Percentiles rank a stretch among this genome's conserved stretches.
Conservation (phyloP, 371 early-diverging fungal genomes). For the Mycotypha africana region DNA sequence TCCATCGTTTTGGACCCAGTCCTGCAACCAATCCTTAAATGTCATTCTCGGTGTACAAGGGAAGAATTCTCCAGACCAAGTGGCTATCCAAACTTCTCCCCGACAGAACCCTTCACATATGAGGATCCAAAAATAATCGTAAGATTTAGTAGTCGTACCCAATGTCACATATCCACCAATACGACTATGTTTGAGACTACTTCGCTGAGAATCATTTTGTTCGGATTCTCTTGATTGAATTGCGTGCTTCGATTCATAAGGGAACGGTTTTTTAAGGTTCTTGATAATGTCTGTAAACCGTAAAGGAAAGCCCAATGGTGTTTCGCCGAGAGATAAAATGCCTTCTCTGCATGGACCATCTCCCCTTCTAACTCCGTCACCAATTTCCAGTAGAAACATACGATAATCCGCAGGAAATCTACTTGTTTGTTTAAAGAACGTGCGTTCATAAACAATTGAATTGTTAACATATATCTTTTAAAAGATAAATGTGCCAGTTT, state of each 20-base stretch:
- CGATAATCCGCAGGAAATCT: slow-evolving; percentile 8
- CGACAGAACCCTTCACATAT: slow-evolving; percentile 10
- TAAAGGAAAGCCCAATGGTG: slow-evolving; percentile 2
- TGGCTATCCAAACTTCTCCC: slow-evolving; percentile 11
- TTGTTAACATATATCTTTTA: no score
- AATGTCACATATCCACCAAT: slow-evolving; percentile 8
- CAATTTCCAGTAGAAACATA: slow-evolving; percentile 2
- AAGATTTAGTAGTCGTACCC: slow-evolving; percentile 4
- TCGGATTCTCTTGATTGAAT: background rate
- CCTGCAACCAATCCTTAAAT: slow-evolving; percentile 6
- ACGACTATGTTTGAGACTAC: background rate
- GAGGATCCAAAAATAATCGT: slow-evolving; percentile 10
- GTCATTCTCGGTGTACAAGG: slow-evolving; percentile 10
- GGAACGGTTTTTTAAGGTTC: slow-evolving; percentile 1
- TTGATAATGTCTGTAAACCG: background rate
- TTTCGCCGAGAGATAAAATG: slow-evolving; percentile 2
- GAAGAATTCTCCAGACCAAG: slow-evolving; percentile 3
- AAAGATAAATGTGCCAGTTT: background rate
- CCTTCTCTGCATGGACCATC: slow-evolving; percentile 1
- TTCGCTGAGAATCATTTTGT: background rate
- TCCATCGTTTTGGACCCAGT: background rate
- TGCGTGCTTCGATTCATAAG: background rate
- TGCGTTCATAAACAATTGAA: no score
- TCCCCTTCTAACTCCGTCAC: slow-evolving; percentile 1
- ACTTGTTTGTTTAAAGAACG: no score